Evolutionary conservation across 495 filamentous ascomycete genomes (phyloP), one percentile per base, ranked within the genome.

Genomic region (Neurospora terricola): DNA sequence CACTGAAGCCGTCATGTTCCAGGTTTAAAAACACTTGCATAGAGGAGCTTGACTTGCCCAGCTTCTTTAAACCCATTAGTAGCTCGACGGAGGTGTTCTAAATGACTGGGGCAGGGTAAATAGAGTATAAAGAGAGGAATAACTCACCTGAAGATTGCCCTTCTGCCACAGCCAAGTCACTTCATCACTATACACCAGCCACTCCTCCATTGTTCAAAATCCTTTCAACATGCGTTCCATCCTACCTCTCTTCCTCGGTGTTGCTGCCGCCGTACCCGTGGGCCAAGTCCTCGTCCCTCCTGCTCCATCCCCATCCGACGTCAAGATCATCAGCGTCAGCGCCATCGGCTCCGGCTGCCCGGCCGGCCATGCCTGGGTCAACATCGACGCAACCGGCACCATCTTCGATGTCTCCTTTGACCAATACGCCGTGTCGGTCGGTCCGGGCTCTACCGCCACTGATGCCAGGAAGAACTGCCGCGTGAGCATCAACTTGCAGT

Each of bases 371-470:
- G 79, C 78, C 70, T 80, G 70, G 14, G 76, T 79, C 70, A 78
- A 75, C 43, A 70, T 81, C 71, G 77, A 80, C 69, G 77, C 76
- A 37, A 77, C 75, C 45, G 78, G 78, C 72, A 82, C 82, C 72
- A 80, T 80, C 73, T 80, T 87, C 70, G 84, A 85, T 43, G 77
- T 86, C 27, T 82, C 84, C 72, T 86, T 86, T 70, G 83, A 86
- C 75, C 69, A 79, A 34, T 87, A 85, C 75, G 78, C 82, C 38
- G 84, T 84, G n/a, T 77, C 77, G 10, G 82, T 84, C 59, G 85
- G 85, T 27, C 81, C 82, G 10, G 81, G 80, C 43, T 77, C 77
- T 70, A 38, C 71, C 23, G 71, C 80, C 40, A 77, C 83, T 34
- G 80, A 83, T 69, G 78, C 74, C 73, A 79, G 78, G 80, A 84